A percentile compares a stretch with the other conserved stretches of the same genome.
Evolutionary conservation across 2,329 filamentous ascomycete species (phyloP).

Genomic region (Helotiales sp.): DNA sequence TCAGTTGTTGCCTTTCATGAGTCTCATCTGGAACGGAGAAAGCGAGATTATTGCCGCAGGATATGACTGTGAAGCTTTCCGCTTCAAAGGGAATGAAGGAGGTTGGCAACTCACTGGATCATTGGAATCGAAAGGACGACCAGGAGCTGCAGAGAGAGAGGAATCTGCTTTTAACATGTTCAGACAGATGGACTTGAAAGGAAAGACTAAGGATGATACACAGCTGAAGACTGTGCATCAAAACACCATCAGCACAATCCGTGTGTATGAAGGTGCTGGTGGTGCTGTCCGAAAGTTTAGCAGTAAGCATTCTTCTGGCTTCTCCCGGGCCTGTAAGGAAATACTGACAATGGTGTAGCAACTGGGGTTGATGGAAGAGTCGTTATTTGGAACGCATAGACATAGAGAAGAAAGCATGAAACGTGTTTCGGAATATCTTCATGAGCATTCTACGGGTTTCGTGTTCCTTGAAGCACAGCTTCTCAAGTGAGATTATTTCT

Average conservation of each 20-base stretch:
- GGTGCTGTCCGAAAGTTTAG: constrained; percentile 76
- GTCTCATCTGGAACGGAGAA: constrained; percentile 88
- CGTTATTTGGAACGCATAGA: constrained; percentile 72
- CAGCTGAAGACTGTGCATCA: constrained; percentile 95
- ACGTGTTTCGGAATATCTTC: constrained; percentile 12
- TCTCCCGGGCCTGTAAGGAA: constrained; percentile 15
- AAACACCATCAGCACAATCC: constrained; percentile 87
- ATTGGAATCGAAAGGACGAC: constrained; percentile 66
- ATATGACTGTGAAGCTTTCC: constrained; percentile 87
- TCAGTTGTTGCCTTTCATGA: constrained; percentile 88
- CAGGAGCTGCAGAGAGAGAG: constrained; percentile 60
- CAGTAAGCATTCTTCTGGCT: constrained; percentile 62
- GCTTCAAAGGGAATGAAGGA: constrained; percentile 73
- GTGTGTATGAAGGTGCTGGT: constrained; percentile 69
- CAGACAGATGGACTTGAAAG: constrained; percentile 96
- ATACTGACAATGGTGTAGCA: constrained; percentile 48
- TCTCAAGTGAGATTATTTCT: constrained; percentile 2
- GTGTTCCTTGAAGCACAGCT: not conserved
- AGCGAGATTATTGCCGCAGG: constrained; percentile 93
- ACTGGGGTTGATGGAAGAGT: constrained; percentile 82
- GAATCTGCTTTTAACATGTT: constrained; percentile 98
- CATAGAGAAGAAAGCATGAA: constrained; percentile 16
- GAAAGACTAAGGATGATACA: constrained; percentile 87
- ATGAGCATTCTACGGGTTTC: not conserved
- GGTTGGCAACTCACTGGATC: constrained; percentile 86